Evolutionary conservation across 23 red algal species (phyloP).

Genomic region (Cyanidiococcus yangmingshanensis): DNA sequence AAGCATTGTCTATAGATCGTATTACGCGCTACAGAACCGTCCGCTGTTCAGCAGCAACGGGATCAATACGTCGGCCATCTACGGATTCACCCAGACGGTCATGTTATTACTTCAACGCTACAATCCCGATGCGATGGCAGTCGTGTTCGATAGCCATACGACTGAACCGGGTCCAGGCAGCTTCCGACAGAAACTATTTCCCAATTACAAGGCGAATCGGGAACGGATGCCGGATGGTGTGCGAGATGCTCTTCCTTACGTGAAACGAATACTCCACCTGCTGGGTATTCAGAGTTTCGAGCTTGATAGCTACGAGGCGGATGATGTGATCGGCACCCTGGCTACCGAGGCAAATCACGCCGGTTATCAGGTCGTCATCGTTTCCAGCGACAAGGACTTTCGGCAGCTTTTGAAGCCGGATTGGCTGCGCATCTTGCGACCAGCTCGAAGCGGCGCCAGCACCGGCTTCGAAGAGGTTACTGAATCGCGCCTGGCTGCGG

Average conservation of each 20-base stretch:
- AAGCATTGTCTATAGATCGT: slow-evolving; percentile 22
- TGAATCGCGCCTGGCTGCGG: background rate
- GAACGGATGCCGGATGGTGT: slow-evolving; percentile 20
- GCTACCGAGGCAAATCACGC: background rate
- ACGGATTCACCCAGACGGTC: slow-evolving; percentile 20
- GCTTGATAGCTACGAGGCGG: slow-evolving; percentile 43
- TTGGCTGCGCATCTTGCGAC: slow-evolving; percentile 18
- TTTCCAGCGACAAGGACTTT: slow-evolving; percentile 55
- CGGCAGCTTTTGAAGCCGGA: slow-evolving; percentile 34
- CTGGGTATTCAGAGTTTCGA: slow-evolving; percentile 30
- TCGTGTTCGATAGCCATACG: slow-evolving; percentile 16
- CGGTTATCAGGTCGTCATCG: slow-evolving; percentile 14
- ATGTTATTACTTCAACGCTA: slow-evolving; percentile 4
- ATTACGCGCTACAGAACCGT: slow-evolving; percentile 15
- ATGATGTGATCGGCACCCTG: slow-evolving; percentile 47
- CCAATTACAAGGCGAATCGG: slow-evolving; percentile 44
- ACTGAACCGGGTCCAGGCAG: background rate
- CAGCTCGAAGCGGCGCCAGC: background rate
- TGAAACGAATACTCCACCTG: slow-evolving; percentile 25
- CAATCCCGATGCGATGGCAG: background rate
- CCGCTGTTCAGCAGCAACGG: slow-evolving; percentile 1
- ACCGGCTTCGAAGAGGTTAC: background rate
- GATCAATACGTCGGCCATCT: slow-evolving; percentile 19
- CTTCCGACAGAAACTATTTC: slow-evolving; percentile 22
- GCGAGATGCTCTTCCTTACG: slow-evolving; percentile 17